Evolutionary conservation across 1,284 basidiomycete genomes (phyloP).

Genomic region (Porodaedalea pini): DNA sequence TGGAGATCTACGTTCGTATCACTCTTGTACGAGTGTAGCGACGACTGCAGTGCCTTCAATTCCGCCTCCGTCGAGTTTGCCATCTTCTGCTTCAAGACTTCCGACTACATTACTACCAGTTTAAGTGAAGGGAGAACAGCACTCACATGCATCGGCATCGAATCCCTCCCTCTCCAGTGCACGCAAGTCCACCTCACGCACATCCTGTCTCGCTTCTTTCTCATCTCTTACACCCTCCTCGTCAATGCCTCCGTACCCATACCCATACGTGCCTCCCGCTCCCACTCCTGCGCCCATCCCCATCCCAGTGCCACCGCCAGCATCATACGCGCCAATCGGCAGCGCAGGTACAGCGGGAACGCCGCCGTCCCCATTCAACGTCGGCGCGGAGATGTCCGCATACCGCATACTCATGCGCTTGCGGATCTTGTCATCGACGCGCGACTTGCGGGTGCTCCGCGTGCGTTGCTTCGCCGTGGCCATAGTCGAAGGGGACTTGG

Average conservation of each 20-base stretch:
- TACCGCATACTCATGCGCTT: conserved; percentile 90
- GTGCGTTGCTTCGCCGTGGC: conserved; percentile 30
- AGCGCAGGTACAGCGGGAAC: conserved; percentile 59
- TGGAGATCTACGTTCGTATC: conserved; percentile 72
- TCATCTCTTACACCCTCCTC: conserved; percentile 44
- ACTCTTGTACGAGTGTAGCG: conserved; percentile 57
- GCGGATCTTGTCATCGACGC: conserved; percentile 90
- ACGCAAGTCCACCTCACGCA: conserved; percentile 50
- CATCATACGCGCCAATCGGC: conserved; percentile 38
- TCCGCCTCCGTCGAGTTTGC: conserved; percentile 80
- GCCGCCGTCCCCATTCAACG: conserved; percentile 36
- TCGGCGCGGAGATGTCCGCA: conserved; percentile 72
- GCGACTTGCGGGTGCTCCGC: conserved; percentile 52
- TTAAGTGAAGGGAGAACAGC: too few relatives aligned
- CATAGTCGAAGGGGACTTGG: conserved; percentile 39
- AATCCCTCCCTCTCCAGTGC: conserved; percentile 73
- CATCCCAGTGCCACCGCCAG: conserved; percentile 26
- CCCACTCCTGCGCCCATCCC: conserved; percentile 24
- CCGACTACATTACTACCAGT: neutral
- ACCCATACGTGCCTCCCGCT: conserved; percentile 24
- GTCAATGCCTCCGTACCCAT: conserved; percentile 29
- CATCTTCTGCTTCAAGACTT: conserved; percentile 71
- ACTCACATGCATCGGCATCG: conserved; percentile 78
- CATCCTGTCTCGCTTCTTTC: conserved; percentile 43
- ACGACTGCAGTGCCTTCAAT: conserved; percentile 68